Evolutionary conservation across 495 filamentous ascomycete genomes (phyloP).

Genomic region (Filosporella fistucella): DNA sequence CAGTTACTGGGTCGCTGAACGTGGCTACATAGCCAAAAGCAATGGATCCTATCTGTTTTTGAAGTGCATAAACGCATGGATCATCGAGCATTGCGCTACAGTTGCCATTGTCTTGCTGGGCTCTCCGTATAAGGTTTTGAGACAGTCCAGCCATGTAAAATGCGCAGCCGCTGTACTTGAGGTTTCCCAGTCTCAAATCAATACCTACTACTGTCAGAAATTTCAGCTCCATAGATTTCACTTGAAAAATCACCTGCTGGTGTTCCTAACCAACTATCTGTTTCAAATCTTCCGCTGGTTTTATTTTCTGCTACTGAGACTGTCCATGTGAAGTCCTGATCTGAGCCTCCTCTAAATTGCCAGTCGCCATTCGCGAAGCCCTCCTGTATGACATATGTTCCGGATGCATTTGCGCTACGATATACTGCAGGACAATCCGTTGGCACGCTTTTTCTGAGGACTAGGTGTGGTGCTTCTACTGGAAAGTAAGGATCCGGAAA

Average conservation of each 20-base stretch:
- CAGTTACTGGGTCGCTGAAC: neutral
- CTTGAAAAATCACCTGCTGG: neutral
- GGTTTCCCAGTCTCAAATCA: neutral
- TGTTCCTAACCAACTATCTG: neutral
- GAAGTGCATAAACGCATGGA: neutral
- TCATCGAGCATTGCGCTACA: neutral
- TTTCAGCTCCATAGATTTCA: neutral
- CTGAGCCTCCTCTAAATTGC: neutral
- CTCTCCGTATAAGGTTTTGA: constrained; percentile 1
- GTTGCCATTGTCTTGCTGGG: neutral
- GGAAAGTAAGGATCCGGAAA: neutral
- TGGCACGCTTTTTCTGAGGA: neutral
- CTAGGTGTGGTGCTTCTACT: neutral
- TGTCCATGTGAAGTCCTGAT: constrained; percentile 1
- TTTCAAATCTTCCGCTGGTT: neutral
- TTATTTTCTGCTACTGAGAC: neutral
- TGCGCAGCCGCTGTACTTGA: neutral
- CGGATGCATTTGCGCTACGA: neutral
- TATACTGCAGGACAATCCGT: neutral
- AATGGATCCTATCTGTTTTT: neutral
- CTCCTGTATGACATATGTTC: neutral
- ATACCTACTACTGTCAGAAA: neutral
- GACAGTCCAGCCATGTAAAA: neutral
- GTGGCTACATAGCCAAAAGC: neutral
- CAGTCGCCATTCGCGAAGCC: neutral